These are phyloP conservation scores for Arthrobotrys megalospora DNA, from an alignment of 2,329 filamentous ascomycete species.

Conservation along the genomic window DNA sequence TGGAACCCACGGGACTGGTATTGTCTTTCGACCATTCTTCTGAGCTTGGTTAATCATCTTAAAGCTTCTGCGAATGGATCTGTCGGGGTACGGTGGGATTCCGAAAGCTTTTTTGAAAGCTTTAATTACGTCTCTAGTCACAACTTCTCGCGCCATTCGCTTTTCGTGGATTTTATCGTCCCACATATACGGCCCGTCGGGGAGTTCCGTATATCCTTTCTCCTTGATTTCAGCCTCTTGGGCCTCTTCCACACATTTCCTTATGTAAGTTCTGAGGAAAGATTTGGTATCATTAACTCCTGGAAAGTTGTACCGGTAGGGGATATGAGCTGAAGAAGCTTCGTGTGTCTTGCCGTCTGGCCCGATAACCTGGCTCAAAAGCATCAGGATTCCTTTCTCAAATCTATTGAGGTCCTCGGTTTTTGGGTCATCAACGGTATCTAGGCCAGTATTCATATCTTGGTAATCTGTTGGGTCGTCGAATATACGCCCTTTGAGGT, in stretches of 20 bases:
- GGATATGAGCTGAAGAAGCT: slow-evolving; percentile 20
- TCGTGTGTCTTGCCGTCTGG: background rate
- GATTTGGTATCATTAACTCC: slow-evolving; percentile 28
- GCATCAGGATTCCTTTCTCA: slow-evolving; percentile 7
- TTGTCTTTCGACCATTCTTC: background rate
- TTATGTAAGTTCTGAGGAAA: background rate
- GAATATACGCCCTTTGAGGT: background rate
- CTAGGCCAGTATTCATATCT: background rate
- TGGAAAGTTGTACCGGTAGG: slow-evolving; percentile 8
- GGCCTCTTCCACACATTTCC: background rate
- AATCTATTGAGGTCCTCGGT: slow-evolving; percentile 16
- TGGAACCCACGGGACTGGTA: slow-evolving; percentile 26
- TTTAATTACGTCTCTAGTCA: background rate
- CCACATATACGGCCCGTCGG: slow-evolving; percentile 13
- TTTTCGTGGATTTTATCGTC: slow-evolving; percentile 13
- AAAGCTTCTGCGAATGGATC: background rate
- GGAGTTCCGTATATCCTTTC: background rate
- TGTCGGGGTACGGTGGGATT: background rate
- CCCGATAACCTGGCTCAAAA: slow-evolving; percentile 25
- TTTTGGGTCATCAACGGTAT: background rate
- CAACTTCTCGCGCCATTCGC: slow-evolving; percentile 2
- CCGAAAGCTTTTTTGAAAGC: slow-evolving; percentile 18
- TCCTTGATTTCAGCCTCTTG: slow-evolving; percentile 23
- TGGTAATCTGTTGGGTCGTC: slow-evolving; percentile 12
- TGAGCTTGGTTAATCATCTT: slow-evolving; percentile 16